These are phyloP conservation scores for Alternaria sp. DNA, from an alignment of 2,329 filamentous ascomycete genomes.

Conservation along the genomic window DNA sequence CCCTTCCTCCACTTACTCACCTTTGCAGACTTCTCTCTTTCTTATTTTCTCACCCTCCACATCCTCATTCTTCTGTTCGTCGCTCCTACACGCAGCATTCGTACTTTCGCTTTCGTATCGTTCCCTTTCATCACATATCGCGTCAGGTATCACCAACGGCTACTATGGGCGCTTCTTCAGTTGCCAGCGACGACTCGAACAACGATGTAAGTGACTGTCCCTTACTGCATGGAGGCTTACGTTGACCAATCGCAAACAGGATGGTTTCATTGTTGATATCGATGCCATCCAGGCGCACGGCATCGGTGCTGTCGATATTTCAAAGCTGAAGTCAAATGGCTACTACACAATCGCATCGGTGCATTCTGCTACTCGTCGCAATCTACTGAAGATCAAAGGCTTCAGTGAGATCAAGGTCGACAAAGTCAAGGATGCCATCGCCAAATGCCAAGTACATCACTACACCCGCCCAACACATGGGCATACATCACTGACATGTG, in stretches of 20 bases:
- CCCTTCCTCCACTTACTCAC: conserved; percentile 15
- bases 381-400: conserved; percentile 71
- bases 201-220: conserved; percentile 55
- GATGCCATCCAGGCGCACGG: conserved; percentile 72
- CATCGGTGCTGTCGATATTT: conserved; percentile 70
- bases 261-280: conserved; percentile 70
- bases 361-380: conserved; percentile 66
- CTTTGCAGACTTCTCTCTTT: conserved; percentile 4
- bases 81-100: neutral
- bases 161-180: conserved; percentile 57
- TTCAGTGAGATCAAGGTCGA: conserved; percentile 76
- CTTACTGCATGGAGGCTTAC: neutral
- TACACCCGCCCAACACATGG: neutral
- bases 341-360: conserved; percentile 71
- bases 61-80: neutral
- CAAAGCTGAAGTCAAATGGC: conserved; percentile 69
- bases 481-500: conserved; percentile 17
- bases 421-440: conserved; percentile 73
- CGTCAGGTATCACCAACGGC: conserved; percentile 12
- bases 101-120: conserved; percentile 14
- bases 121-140: conserved; percentile 15
- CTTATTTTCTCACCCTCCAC: neutral
- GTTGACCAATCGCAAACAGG: conserved; percentile 37
- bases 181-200: conserved; percentile 61
- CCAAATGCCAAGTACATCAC: conserved; percentile 64